Percentiles rank a stretch among this genome's conserved stretches.
phyloP scores from a whole-genome alignment of 2,329 filamentous ascomycete species.

The Madurella mycetomatis region DNA sequence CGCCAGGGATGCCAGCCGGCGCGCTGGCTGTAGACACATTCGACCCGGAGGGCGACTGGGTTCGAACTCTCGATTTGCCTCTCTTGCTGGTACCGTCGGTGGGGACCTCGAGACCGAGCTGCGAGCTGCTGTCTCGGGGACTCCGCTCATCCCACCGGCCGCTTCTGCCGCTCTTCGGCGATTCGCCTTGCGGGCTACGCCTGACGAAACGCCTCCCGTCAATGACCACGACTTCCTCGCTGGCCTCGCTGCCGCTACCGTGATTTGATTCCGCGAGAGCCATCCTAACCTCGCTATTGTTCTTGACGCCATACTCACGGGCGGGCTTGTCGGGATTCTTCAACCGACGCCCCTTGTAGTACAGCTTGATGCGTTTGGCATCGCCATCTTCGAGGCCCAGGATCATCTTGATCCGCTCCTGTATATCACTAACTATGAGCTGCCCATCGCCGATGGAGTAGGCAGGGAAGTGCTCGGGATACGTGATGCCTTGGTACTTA shows the following conservation, averaged over 20 bases:
- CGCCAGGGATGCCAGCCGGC: conserved; percentile 33
- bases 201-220: conserved; percentile 39
- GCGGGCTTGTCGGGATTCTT: conserved; percentile 58
- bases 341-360: conserved; percentile 69
- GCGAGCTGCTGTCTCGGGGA: conserved; percentile 42
- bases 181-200: conserved; percentile 12
- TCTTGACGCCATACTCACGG: conserved; percentile 58
- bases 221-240: conserved; percentile 40
- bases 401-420: conserved; percentile 62
- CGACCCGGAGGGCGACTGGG: conserved; percentile 23
- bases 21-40: conserved; percentile 30
- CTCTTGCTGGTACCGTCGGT: conserved; percentile 32
- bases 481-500: conserved; percentile 62
- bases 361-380: conserved; percentile 56
- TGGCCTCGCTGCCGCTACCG: conserved; percentile 34
- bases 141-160: conserved; percentile 27
- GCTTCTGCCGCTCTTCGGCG: conserved; percentile 7
- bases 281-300: conserved; percentile 57
- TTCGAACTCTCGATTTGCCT: conserved; percentile 30
- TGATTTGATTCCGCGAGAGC: conserved; percentile 43
- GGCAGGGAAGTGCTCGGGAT: conserved; percentile 68
- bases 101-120: conserved; percentile 37
- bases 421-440: conserved; percentile 61
- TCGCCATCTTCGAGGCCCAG: conserved; percentile 56
- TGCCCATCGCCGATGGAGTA: conserved; percentile 72